phyloP scores from a whole-genome alignment of 2,329 filamentous ascomycete genomes.

The Aspergillus hiratsukae region DNA sequence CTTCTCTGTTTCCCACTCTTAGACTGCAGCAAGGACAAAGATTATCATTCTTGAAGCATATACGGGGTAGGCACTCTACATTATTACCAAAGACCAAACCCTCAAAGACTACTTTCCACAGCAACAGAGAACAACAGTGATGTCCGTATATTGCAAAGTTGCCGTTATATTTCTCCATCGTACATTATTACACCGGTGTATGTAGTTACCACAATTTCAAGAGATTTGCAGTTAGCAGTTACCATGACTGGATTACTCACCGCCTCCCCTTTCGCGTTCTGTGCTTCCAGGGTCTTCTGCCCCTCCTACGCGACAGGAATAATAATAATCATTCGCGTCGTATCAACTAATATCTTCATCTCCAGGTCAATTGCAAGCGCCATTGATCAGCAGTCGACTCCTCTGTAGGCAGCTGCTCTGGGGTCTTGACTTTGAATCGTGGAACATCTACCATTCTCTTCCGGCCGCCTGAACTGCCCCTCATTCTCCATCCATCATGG shows the following conservation, averaged over 20 bases:
- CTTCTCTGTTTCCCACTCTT: background rate
- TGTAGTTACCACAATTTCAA: background rate
- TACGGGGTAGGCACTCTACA: background rate
- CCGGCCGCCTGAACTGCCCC: slow-evolving; percentile 1
- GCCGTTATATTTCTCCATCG: background rate
- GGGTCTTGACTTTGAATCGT: background rate
- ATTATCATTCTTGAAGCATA: background rate
- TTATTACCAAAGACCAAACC: background rate
- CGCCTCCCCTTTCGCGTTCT: slow-evolving; percentile 12
- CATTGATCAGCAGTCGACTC: background rate
- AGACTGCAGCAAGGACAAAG: background rate
- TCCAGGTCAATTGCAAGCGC: background rate
- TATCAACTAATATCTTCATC: background rate
- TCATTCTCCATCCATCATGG: slow-evolving; percentile 54
- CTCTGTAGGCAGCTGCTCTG: background rate
- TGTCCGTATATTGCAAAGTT: background rate
- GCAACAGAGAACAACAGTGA: background rate
- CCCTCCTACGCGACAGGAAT: slow-evolving; percentile 16
- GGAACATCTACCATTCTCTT: background rate
- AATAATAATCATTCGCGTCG: background rate
- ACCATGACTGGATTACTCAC: slow-evolving; percentile 2
- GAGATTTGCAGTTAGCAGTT: background rate
- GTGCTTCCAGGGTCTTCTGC: slow-evolving; percentile 6
- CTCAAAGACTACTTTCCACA: background rate
- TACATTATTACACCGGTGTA: background rate